Evolutionary conservation across 1,139 yeast species (phyloP).

Genomic region (Arxiozyma bovina): DNA sequence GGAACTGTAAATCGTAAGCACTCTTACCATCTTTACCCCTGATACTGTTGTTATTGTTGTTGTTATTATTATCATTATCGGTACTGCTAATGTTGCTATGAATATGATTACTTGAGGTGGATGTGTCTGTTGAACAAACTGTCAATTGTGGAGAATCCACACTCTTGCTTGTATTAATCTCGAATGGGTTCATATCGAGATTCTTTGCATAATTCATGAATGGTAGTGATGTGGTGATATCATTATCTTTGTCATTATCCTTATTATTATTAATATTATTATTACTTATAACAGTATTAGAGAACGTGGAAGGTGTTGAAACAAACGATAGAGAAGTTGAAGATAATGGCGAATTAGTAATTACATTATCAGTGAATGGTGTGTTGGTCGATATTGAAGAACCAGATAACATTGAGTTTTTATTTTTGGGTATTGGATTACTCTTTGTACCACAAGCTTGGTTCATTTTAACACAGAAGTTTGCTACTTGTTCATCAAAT

Average conservation of each 20-base stretch:
- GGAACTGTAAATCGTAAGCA: constrained; percentile 1
- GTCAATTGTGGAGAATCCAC: constrained; percentile 8
- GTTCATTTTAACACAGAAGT: constrained; percentile 66
- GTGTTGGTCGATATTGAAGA: not conserved
- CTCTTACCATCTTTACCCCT: constrained; percentile 1
- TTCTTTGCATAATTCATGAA: not conserved
- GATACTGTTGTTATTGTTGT: no score
- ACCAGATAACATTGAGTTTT: not conserved
- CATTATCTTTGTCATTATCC: not conserved
- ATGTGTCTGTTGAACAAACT: constrained; percentile 5
- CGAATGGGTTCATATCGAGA: not conserved
- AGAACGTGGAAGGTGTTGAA: not conserved
- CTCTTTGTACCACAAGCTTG: constrained; percentile 79
- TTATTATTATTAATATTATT: not conserved
- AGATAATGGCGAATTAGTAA: constrained; percentile 4
- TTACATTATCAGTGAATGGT: not conserved
- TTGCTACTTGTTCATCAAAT: constrained; percentile 42
- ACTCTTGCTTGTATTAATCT: constrained; percentile 1
- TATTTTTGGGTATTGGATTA: constrained; percentile 53
- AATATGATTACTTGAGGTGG: not conserved
- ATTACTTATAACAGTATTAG: not conserved
- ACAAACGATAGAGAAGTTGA: constrained; percentile 3
- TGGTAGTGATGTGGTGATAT: not conserved
- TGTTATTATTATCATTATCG: not conserved
- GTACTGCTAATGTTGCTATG: not conserved